Evolutionary conservation across 208 protist species (phyloP), one percentile per base, ranked within the genome.

Genomic region (Acanthamoeba culbertsoni): DNA sequence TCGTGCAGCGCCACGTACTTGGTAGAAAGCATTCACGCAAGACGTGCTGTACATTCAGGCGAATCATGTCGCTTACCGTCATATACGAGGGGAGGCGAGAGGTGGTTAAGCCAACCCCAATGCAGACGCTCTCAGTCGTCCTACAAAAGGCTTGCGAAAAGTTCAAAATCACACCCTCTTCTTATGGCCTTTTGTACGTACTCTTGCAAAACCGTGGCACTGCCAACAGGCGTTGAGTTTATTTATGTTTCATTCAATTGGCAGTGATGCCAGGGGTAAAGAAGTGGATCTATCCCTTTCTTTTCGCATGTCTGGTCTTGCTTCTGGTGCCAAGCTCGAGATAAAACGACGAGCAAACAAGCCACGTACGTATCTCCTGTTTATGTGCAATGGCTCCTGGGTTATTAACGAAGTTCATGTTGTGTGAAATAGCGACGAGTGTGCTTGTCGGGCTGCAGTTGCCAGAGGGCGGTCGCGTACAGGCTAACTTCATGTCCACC

Each of bases 371-470:
- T 12, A 28, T 12, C 65, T 20, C 37, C 8, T 18, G 26, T 35
- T 23, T 18, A 0, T 20, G 28, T 28, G 63, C 0, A 12, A 28
- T 28, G 35, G 14, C 12, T 12, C 2, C 18, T 40, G 33, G 23
- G 28, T 31, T 14, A 18, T 31, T 7, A 23, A 3, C 31, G 6
- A 31, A 14, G 8, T 8, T 23, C 20, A 20, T 23, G 40, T 23
- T 86, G n/a, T 86, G 48, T 35, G 3, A n/a, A 42, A 63, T 48
- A 88, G 79, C 33, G 8, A 28, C 51, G 0, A 55, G 51, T 33
- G 79, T 88, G n/a, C n/a, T 55, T n/a, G 45, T 88, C 28, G 79
- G 48, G n/a, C 51, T 88, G 79, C 79, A 88, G 79, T 48, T 88
- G 43, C 79, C 79, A 6, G 43, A 55, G 51, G 79, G 79, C 8